Evolutionary conservation across 2,329 filamentous ascomycete genomes (phyloP).

Genomic region (Xylariaceae sp.): DNA sequence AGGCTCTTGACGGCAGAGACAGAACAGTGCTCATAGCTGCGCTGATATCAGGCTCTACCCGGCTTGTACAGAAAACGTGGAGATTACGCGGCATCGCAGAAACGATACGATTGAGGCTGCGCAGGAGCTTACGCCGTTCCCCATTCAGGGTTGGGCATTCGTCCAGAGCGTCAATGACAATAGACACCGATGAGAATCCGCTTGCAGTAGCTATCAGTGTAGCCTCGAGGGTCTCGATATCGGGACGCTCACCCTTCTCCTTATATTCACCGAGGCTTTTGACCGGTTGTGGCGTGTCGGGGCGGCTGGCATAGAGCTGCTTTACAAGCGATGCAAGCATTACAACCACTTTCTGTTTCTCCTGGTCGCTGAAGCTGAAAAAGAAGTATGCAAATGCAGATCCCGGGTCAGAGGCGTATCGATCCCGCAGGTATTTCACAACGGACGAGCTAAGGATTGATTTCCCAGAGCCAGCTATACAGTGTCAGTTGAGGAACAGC

Average conservation of each 20-base stretch:
- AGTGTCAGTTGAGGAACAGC: not conserved
- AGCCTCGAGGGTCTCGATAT: not conserved
- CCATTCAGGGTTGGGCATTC: not conserved
- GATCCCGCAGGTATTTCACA: not conserved
- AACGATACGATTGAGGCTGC: not conserved
- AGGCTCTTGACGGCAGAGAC: not conserved
- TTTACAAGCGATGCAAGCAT: slow-evolving; percentile 5
- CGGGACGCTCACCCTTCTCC: not conserved
- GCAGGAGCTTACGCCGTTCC: not conserved
- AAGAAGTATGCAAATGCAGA: slow-evolving; percentile 13
- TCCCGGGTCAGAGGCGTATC: not conserved
- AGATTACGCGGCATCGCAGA: not conserved
- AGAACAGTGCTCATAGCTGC: not conserved
- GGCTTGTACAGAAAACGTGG: slow-evolving; percentile 5
- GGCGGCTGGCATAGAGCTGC: slow-evolving; percentile 1
- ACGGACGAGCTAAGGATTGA: slow-evolving; percentile 13
- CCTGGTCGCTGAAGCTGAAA: slow-evolving; percentile 2
- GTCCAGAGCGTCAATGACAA: slow-evolving; percentile 11
- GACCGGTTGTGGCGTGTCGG: not conserved
- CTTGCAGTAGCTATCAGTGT: not conserved
- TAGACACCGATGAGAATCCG: slow-evolving; percentile 9
- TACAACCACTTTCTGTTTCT: not conserved
- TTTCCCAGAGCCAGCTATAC: slow-evolving; percentile 8
- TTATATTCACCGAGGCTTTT: not conserved
- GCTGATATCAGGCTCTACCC: not conserved